A percentile compares a stretch with the other conserved stretches of the same genome.
Evolutionary conservation across 2,329 filamentous ascomycete species (phyloP).

Genomic region (Alternaria gaisen): DNA sequence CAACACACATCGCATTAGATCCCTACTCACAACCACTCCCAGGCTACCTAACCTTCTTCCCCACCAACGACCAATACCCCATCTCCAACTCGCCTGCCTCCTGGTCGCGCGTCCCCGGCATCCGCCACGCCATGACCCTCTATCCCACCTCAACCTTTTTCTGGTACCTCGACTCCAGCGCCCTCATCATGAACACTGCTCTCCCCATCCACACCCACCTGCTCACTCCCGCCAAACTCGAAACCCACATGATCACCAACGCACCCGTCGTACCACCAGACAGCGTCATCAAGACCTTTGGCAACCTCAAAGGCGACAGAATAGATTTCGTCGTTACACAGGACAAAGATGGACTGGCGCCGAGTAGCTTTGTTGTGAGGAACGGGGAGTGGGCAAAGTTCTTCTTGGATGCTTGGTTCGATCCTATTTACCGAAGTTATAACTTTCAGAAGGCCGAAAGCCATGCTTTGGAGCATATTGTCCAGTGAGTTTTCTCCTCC

Average conservation of each 20-base stretch:
- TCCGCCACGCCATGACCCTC: slow-evolving; percentile 86
- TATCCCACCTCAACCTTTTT: slow-evolving; percentile 81
- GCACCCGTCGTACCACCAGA: slow-evolving; percentile 90
- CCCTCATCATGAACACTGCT: slow-evolving; percentile 86
- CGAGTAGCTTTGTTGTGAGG: slow-evolving; percentile 79
- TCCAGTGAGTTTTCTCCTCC: slow-evolving; percentile 52
- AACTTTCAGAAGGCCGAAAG: slow-evolving; percentile 95
- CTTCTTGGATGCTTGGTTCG: slow-evolving; percentile 95
- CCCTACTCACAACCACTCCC: slow-evolving; percentile 18
- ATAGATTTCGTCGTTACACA: slow-evolving; percentile 86
- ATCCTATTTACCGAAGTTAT: slow-evolving; percentile 91
- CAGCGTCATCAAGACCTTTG: slow-evolving; percentile 95
- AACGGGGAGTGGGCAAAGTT: slow-evolving; percentile 92
- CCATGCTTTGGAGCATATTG: slow-evolving; percentile 78
- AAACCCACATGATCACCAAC: slow-evolving; percentile 83
- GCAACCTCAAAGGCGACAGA: slow-evolving; percentile 77
- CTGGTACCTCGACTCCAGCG: slow-evolving; percentile 86
- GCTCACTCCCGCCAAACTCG: slow-evolving; percentile 71
- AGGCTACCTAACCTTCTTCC: slow-evolving; percentile 90
- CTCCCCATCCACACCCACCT: slow-evolving; percentile 75
- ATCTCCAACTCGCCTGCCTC: slow-evolving; percentile 64
- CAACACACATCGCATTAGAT: neutral
- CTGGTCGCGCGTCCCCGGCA: slow-evolving; percentile 83
- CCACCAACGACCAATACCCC: slow-evolving; percentile 78
- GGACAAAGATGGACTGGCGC: slow-evolving; percentile 79